Conservation (phyloP, 441 rosid species). For the Pelargonium citronellum region DNA sequence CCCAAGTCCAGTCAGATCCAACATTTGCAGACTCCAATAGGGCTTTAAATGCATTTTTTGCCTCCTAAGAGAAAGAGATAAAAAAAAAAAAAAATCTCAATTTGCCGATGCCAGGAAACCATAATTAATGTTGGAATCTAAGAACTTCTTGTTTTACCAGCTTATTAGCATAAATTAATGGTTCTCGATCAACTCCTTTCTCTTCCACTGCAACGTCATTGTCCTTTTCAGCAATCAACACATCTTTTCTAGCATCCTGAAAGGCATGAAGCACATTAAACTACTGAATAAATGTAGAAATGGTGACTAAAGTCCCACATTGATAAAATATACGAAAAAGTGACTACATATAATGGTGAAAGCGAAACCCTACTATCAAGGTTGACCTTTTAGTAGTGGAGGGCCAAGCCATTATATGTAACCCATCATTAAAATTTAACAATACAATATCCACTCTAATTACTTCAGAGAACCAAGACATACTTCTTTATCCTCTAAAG, state of each 20-base stretch:
- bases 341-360: too few species aligned
- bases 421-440: background rate
- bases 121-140: conserved; percentile 16
- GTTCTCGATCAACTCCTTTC: conserved; percentile 49
- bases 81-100: conserved; percentile 13
- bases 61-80: conserved; percentile 40
- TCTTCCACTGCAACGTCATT: conserved; percentile 39
- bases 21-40: conserved; percentile 58
- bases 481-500: conserved; percentile 46
- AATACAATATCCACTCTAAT: background rate
- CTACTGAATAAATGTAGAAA: conserved; percentile 4
- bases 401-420: too few species aligned
- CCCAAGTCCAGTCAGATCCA: conserved; percentile 76
- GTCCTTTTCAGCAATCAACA: conserved; percentile 37
- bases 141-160: conserved; percentile 37
- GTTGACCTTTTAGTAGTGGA: too few species aligned
- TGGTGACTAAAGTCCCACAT: too few species aligned
- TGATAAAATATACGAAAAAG: too few species aligned
- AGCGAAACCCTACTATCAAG: too few species aligned
- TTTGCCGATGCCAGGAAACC: conserved; percentile 19
- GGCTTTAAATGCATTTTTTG: conserved; percentile 51
- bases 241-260: conserved; percentile 50
- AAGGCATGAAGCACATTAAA: conserved; percentile 27
- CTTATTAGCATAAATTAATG: conserved; percentile 49
- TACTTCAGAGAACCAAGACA: conserved; percentile 17